Evolutionary conservation across 768 basidiomycete genomes (phyloP).

Genomic region (Tricholoma hemisulphureum): DNA sequence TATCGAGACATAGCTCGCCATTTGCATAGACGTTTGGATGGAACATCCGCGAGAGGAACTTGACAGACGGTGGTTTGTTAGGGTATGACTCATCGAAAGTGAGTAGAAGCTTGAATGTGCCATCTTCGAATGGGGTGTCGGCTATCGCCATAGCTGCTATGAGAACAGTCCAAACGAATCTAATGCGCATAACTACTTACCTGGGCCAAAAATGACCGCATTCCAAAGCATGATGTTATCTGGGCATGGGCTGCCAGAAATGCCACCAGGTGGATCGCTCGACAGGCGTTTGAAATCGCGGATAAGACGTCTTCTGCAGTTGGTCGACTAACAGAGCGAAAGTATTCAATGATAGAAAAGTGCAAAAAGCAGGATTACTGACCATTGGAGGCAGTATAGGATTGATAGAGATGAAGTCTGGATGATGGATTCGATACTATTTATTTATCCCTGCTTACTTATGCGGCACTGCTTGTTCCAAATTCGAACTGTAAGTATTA

Average conservation of each 20-base stretch:
- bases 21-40: constrained; percentile 99
- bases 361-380: not conserved
- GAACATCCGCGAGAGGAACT: constrained; percentile 97
- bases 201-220: constrained; percentile 98
- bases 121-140: constrained; percentile 99
- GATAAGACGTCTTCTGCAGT: constrained; percentile 92
- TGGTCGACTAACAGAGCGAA: constrained; percentile 70
- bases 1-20: constrained; percentile 97
- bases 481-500: too few relatives aligned
- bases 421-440: not conserved
- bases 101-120: constrained; percentile 94
- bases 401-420: not conserved
- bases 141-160: constrained; percentile 43
- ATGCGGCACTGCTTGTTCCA: too few relatives aligned
- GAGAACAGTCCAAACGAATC: not conserved
- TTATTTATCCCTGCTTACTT: constrained; percentile 1
- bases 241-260: constrained; percentile 94
- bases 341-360: not conserved
- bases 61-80: constrained; percentile 96
- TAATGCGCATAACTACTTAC: constrained; percentile 46
- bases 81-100: constrained; percentile 98
- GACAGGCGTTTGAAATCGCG: constrained; percentile 97
- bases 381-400: not conserved
- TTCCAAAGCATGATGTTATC: constrained; percentile 99
- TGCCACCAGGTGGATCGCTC: constrained; percentile 92